Conservation (phyloP, 2,329 filamentous ascomycete species). For the Sphaceloma murrayae region DNA sequence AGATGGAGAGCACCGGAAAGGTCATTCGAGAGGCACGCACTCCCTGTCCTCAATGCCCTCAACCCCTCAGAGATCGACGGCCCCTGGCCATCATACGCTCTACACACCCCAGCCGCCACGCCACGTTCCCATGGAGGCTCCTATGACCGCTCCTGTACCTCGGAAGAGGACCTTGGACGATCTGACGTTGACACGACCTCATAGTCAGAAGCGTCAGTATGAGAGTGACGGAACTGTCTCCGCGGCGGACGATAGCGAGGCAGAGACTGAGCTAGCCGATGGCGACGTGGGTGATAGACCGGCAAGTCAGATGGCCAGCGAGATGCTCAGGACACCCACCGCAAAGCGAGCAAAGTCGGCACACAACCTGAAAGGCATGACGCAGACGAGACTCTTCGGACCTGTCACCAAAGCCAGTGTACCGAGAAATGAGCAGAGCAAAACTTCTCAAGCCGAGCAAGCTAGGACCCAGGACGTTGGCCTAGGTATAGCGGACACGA, state of each 20-base stretch:
- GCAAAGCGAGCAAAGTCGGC: constrained; percentile 28
- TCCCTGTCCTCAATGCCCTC: constrained; percentile 77
- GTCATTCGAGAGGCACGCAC: constrained; percentile 66
- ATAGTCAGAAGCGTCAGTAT: constrained; percentile 7
- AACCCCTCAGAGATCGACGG: constrained; percentile 51
- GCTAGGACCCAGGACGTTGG: constrained; percentile 19
- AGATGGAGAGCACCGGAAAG: constrained; percentile 46
- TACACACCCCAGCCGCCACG: constrained; percentile 31
- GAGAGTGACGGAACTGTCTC: constrained; percentile 61
- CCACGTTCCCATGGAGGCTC: constrained; percentile 16
- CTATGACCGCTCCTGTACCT: constrained; percentile 18
- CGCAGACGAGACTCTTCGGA: constrained; percentile 56
- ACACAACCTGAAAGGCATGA: constrained; percentile 35
- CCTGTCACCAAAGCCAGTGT: constrained; percentile 48
- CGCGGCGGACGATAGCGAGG: constrained; percentile 45
- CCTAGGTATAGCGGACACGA: constrained; percentile 24
- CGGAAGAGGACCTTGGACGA: constrained; percentile 4
- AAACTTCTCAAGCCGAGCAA: too few relatives aligned
- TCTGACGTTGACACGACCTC: not conserved
- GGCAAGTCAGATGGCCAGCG: constrained; percentile 68
- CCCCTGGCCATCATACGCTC: constrained; percentile 47
- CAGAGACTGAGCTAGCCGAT: constrained; percentile 53
- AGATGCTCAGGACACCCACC: constrained; percentile 41
- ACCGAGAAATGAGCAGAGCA: constrained; percentile 13
- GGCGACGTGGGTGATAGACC: constrained; percentile 52